Evolutionary conservation across 352 stramenopile genomes (phyloP), one percentile per base, ranked within the genome.

Genomic region (Pythium phragmitis): DNA sequence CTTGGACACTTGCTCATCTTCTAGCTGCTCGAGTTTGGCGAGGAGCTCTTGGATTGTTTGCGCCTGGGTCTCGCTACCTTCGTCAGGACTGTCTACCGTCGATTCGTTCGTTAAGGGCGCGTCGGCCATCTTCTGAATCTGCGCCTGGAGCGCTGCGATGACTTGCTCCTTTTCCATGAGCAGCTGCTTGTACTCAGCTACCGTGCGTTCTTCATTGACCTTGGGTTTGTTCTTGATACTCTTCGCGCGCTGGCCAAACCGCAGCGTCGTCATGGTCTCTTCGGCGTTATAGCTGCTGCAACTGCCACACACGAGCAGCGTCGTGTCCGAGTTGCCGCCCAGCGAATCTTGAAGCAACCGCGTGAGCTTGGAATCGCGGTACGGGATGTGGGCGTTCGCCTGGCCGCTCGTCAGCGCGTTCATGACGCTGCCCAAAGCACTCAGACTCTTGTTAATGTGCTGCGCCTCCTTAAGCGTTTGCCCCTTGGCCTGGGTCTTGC

Each of bases 401-500:
- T 95, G 77, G 14, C 87, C 83, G 26, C 77, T 88, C 13, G 81
- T 94, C 23, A 98, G 76, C 21, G 92, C 92, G 34, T 91, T 90
- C 66, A 98, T 97, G 14, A 96, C 89, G 64, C 91, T 91, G 9
- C 91, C 90, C 12, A 98, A 73, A 7, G 91, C 92, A 45, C 76
- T 95, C 7, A 98, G 73, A 17, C 74, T 91, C 63, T 94, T 97
- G 76, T 98, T 98, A 68, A 98, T 98, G 57, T 85, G 76, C 62
- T 94, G 81, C 4, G 88, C 86, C 49, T 96, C 88, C 57, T 92
- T 85, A 33, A 92, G 79, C 21, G 95, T 95, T 55, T 98, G 81
- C 2, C 96, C 96, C n/a, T 92, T 94, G 16, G 96, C 96, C 19
- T 87, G 80, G 0, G 85, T 89, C 68, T 91, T 89, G 36, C 77